A percentile compares a stretch with the other conserved stretches of the same genome.
These are phyloP conservation scores for Globisporangium okanoganense DNA, from an alignment of 352 stramenopile genomes.

Conservation along the genomic window DNA sequence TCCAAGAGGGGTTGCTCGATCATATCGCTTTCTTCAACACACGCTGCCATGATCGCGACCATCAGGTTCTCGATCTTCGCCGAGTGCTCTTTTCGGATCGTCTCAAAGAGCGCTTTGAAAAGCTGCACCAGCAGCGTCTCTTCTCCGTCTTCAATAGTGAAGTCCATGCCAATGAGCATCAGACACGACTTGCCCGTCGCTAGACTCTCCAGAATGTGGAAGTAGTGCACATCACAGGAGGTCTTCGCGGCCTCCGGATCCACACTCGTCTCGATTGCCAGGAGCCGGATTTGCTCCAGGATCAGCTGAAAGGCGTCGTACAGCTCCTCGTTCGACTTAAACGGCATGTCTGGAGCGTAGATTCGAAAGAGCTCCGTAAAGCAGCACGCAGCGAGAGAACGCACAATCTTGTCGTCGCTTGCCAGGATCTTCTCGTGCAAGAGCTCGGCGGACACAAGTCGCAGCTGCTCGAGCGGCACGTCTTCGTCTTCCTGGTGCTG, in stretches of 20 bases:
- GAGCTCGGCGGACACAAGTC: conserved; percentile 49
- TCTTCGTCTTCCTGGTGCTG: conserved; percentile 42
- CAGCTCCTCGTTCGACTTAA: conserved; percentile 58
- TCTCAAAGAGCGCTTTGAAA: conserved; percentile 63
- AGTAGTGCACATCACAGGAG: conserved; percentile 32
- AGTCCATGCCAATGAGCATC: conserved; percentile 52
- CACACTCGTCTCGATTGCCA: conserved; percentile 19
- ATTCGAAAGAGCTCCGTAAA: conserved; percentile 71
- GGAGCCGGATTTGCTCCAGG: conserved; percentile 44
- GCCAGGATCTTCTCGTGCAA: conserved; percentile 47
- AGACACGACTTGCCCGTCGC: conserved; percentile 54
- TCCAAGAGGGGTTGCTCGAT: conserved; percentile 71
- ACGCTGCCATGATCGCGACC: conserved; percentile 66
- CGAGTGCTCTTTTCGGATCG: conserved; percentile 55
- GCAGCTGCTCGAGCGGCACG: conserved; percentile 29
- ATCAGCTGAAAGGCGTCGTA: conserved; percentile 75
- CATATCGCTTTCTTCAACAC: conserved; percentile 64
- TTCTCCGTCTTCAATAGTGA: conserved; percentile 33
- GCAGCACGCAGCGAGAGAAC: conserved; percentile 62
- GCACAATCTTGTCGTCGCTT: conserved; percentile 46
- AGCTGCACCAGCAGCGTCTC: conserved; percentile 63
- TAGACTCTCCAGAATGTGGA: conserved; percentile 71
- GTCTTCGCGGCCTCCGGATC: conserved; percentile 14
- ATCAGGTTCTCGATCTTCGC: conserved; percentile 72
- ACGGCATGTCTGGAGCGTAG: conserved; percentile 59